Evolutionary conservation across 2,329 filamentous ascomycete genomes (phyloP), one percentile per base, ranked within the genome.

Genomic region (Ramularia collo-cygni): DNA sequence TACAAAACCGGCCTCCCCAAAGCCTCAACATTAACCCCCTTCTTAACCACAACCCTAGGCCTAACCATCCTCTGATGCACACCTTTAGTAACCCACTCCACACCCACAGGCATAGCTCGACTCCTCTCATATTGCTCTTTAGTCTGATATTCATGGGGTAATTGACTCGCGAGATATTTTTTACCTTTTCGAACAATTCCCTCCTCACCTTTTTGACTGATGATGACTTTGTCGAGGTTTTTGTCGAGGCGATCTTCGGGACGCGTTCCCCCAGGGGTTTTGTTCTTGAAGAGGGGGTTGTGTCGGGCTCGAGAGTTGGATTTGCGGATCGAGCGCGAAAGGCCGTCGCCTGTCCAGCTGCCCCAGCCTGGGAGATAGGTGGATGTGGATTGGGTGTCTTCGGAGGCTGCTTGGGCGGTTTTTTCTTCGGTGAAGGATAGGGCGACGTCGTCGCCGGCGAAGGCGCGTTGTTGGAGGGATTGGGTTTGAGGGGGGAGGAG

Each of bases 11-110:
- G 90, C 68, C 84, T 89, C 42, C 82, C 79, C 76, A 98, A 85
- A 28, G 92, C 85, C 55, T 79, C 76, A 64, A 98, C 88, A 51
- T 93, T 74, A 16, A 46, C 43, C 33, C 92, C 92, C 67, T 89
- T 85, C 71, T 94, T 95, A 62, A 95, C 70, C 63, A 96, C 71
- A 51, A 96, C 76, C 55, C 87, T 79, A 43, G 92, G 92, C 75
- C 90, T 94, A 44, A 85, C 94, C 46, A 77, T 77, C 54, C 83
- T 79, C 70, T 96, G 89, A 74, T 92, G 92, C 10, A 84, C 87
- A 69, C 87, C 80, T 75, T 95, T 95, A n/a, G 90, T 96, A 53
- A 81, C 80, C 89, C 90, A 98, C 65, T 98, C 90, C 12, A 84
- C 86, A 1, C 92, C 92, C 45, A 96, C 78, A 1, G 92, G 92